Evolutionary conservation across 441 rosid species (phyloP).

Genomic region (Gossypium schwendimanii): DNA sequence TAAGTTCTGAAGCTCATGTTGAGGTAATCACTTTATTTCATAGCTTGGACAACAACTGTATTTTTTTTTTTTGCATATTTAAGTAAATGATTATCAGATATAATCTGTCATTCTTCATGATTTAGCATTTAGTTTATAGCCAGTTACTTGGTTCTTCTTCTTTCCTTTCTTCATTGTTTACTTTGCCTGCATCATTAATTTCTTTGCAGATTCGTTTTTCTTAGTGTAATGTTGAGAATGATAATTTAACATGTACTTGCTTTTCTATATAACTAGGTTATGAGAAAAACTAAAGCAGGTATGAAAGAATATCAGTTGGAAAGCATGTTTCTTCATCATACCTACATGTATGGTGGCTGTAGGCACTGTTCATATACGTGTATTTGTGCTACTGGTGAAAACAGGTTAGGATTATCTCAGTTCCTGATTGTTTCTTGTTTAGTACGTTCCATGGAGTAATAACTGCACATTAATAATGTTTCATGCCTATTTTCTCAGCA

Average conservation of each 20-base stretch:
- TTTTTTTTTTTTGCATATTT: not conserved
- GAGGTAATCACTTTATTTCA: slow-evolving; percentile 41
- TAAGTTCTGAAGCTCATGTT: slow-evolving; percentile 93
- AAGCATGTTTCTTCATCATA: slow-evolving; percentile 90
- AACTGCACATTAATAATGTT: not conserved
- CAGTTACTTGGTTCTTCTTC: not conserved
- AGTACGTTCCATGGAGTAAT: not conserved
- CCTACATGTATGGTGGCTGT: slow-evolving; percentile 90
- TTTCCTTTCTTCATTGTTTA: not conserved
- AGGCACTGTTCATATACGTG: slow-evolving; percentile 95
- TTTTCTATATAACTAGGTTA: slow-evolving; percentile 41
- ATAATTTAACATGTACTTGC: not conserved
- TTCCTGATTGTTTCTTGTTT: not conserved
- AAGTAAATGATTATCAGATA: not conserved
- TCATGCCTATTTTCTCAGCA: not conserved
- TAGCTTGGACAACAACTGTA: not conserved
- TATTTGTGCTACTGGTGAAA: slow-evolving; percentile 91
- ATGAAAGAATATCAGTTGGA: slow-evolving; percentile 95
- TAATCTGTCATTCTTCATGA: not conserved
- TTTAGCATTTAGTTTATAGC: not conserved
- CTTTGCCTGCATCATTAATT: not conserved
- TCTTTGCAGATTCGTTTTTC: not conserved
- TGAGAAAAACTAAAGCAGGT: slow-evolving; percentile 53
- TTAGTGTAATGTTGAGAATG: not conserved
- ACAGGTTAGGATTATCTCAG: slow-evolving; percentile 41